A percentile compares a stretch with the other conserved stretches of the same genome.
Conservation (phyloP, 345 rosid species). For the Lepidium didymum region DNA sequence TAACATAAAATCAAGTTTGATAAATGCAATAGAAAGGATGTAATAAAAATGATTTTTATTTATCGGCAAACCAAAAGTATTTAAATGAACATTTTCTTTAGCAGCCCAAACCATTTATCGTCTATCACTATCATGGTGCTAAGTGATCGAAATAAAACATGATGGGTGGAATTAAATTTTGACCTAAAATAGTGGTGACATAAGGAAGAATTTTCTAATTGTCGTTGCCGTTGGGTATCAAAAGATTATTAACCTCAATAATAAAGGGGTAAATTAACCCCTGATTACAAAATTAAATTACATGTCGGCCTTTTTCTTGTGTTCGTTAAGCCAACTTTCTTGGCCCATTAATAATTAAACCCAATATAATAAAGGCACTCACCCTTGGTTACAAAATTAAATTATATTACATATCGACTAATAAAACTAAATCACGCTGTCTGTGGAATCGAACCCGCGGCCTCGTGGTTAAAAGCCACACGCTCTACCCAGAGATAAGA, state of each 20-base stretch:
- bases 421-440: slow-evolving; percentile 5
- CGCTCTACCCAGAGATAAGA: slow-evolving; percentile 46
- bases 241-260: not conserved
- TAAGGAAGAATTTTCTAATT: not conserved
- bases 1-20: no score
- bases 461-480: slow-evolving; percentile 35
- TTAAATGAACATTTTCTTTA: no score
- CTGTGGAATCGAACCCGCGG: slow-evolving; percentile 35
- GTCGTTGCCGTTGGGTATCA: not conserved
- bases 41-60: no score
- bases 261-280: no score
- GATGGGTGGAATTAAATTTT: not conserved
- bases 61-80: no score
- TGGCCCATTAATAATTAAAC: no score
- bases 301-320: not conserved
- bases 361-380: no score
- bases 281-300: not conserved
- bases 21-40: no score
- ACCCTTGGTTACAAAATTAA: no score
- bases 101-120: no score
- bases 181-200: not conserved
- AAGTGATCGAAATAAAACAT: not conserved
- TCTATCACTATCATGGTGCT: not conserved
- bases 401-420: no score
- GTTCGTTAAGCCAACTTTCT: not conserved